Percentiles rank a stretch among this genome's conserved stretches.
Conservation (phyloP, 2,329 filamentous ascomycete species). For the Claviceps quebecensis region DNA sequence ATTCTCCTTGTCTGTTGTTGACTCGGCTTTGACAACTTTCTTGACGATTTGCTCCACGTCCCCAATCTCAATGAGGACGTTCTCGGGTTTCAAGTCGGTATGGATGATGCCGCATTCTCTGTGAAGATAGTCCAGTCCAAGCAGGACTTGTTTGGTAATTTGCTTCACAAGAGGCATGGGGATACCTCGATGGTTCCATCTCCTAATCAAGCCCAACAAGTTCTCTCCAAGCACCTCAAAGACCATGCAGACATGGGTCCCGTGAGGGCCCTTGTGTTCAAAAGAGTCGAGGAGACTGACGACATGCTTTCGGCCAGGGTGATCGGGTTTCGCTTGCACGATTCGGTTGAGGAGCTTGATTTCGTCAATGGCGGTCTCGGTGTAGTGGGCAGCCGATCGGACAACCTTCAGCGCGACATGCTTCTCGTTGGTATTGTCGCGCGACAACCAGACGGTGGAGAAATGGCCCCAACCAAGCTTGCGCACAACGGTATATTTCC, state of each 20-base stretch:
- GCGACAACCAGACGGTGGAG: slow-evolving; percentile 80
- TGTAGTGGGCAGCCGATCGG: slow-evolving; percentile 94
- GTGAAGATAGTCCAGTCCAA: slow-evolving; percentile 92
- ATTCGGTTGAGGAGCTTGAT: slow-evolving; percentile 97
- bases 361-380: slow-evolving; percentile 95
- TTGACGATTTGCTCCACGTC: slow-evolving; percentile 98
- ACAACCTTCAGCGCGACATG: slow-evolving; percentile 98
- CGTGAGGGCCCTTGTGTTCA: slow-evolving; percentile 93
- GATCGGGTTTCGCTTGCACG: slow-evolving; percentile 84
- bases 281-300: slow-evolving; percentile 95
- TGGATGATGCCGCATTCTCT: slow-evolving; percentile 98
- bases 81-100: slow-evolving; percentile 94
- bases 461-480: slow-evolving; percentile 98
- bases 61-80: slow-evolving; percentile 95
- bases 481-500: slow-evolving; percentile 88
- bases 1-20: slow-evolving; percentile 57
- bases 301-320: slow-evolving; percentile 87
- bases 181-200: slow-evolving; percentile 95
- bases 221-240: slow-evolving; percentile 97
- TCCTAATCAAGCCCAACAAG: slow-evolving; percentile 85
- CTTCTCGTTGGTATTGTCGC: slow-evolving; percentile 78
- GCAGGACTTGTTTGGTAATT: slow-evolving; percentile 93
- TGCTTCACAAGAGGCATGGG: slow-evolving; percentile 95
- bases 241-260: slow-evolving; percentile 96
- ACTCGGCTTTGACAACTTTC: slow-evolving; percentile 77